A percentile compares a stretch with the other conserved stretches of the same genome.
phyloP scores from a whole-genome alignment of 176 grass and related monocot species.

The Bolboschoenus planiculmis region DNA sequence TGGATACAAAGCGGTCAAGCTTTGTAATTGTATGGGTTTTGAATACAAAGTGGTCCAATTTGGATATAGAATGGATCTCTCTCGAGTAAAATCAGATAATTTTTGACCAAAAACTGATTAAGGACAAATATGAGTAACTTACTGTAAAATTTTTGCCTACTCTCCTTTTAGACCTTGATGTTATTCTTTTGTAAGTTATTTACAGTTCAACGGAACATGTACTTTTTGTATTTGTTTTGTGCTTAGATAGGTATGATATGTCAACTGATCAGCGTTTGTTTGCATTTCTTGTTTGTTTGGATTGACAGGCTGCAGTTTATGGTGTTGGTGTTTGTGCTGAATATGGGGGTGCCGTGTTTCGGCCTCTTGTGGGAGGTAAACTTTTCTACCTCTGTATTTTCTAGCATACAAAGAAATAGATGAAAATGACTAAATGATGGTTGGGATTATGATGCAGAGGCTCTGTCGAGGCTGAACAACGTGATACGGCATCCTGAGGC shows the following conservation, averaged over 20 bases:
- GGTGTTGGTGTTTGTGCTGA: constrained; percentile 97
- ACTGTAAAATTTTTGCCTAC: neutral
- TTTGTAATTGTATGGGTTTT: neutral
- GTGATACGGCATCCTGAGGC: constrained; percentile 83
- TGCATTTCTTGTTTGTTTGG: neutral
- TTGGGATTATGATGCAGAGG: constrained; percentile 39
- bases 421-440: neutral
- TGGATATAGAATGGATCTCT: neutral
- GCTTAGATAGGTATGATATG: neutral
- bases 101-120: neutral
- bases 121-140: neutral
- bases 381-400: neutral
- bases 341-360: constrained; percentile 74
- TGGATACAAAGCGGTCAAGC: no score
- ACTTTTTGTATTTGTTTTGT: neutral
- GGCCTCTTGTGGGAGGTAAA: constrained; percentile 88
- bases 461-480: constrained; percentile 81
- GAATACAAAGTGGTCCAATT: neutral
- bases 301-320: constrained; percentile 86
- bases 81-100: neutral
- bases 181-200: neutral
- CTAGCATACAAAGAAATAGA: neutral
- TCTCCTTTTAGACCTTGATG: neutral
- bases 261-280: neutral
- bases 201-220: neutral